Conservation (phyloP, 208 protist species). For the Balamuthia mandrillaris region DNA sequence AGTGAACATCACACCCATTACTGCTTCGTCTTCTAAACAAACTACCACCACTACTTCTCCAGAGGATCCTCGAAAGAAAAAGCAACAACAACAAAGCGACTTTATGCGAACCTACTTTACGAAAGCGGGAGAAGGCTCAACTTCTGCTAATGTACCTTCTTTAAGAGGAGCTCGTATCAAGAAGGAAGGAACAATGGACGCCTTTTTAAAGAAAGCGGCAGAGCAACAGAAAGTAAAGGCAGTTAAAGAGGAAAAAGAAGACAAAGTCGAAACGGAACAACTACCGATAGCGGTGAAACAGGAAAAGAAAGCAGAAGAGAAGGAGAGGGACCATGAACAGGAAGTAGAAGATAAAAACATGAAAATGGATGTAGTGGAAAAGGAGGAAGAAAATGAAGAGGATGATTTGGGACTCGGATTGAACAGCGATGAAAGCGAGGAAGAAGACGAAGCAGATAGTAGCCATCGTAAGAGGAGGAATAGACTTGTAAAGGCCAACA, state of each 20-base stretch:
- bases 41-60: background rate
- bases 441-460: background rate
- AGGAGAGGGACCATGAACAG: too few relatives aligned
- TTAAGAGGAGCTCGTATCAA: background rate
- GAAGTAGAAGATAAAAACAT: too few relatives aligned
- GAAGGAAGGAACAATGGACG: background rate
- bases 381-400: background rate
- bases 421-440: too few relatives aligned
- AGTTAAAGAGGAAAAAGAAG: background rate
- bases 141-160: too few relatives aligned
- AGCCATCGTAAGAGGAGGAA: too few relatives aligned
- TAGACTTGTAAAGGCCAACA: too few relatives aligned
- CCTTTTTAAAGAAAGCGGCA: slow-evolving; percentile 19
- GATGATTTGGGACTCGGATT: too few relatives aligned
- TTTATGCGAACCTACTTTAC: background rate
- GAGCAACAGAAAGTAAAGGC: too few relatives aligned
- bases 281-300: too few relatives aligned
- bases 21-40: background rate
- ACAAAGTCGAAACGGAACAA: too few relatives aligned
- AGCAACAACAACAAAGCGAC: too few relatives aligned
- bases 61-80: background rate
- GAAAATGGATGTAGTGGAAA: background rate
- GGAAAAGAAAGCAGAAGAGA: too few relatives aligned
- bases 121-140: background rate
- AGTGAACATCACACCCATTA: background rate